A percentile compares a stretch with the other conserved stretches of the same genome.
These are phyloP conservation scores for Angophora floribunda DNA, from an alignment of 345 rosid species.

Conservation along the genomic window DNA sequence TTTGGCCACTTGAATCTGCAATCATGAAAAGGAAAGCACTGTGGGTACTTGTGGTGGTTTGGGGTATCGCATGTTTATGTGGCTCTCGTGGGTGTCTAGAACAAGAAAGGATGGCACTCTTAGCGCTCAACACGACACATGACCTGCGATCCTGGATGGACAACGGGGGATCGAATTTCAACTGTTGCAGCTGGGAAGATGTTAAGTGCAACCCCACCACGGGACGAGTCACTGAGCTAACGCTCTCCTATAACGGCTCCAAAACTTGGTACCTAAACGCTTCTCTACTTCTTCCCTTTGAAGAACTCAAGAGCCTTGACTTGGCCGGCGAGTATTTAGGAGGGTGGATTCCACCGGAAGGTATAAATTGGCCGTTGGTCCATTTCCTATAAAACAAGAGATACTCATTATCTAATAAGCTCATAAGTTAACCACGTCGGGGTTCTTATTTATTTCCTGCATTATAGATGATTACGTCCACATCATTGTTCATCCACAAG, in stretches of 20 bases:
- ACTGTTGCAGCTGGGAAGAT: accelerated
- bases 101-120: background rate
- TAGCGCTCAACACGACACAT: accelerated
- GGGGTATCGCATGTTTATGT: background rate
- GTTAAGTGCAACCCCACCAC: background rate
- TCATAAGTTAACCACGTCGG: accelerated
- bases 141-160: accelerated
- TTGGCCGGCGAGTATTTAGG: accelerated
- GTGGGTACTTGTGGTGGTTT: background rate
- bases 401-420: background rate
- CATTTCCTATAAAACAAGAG: background rate
- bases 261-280: background rate
- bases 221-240: accelerated
- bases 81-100: background rate
- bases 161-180: accelerated
- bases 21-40: accelerated
- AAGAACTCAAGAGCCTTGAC: background rate
- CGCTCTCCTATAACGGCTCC: accelerated
- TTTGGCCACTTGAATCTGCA: background rate
- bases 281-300: background rate
- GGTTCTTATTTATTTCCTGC: accelerated
- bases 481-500: accelerated
- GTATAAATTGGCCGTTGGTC: accelerated
- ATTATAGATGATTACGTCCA: accelerated
- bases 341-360: background rate